Percentiles rank a stretch among this genome's conserved stretches.
Conservation (phyloP, 495 filamentous ascomycete species). For the Pyronema omphalodes region DNA sequence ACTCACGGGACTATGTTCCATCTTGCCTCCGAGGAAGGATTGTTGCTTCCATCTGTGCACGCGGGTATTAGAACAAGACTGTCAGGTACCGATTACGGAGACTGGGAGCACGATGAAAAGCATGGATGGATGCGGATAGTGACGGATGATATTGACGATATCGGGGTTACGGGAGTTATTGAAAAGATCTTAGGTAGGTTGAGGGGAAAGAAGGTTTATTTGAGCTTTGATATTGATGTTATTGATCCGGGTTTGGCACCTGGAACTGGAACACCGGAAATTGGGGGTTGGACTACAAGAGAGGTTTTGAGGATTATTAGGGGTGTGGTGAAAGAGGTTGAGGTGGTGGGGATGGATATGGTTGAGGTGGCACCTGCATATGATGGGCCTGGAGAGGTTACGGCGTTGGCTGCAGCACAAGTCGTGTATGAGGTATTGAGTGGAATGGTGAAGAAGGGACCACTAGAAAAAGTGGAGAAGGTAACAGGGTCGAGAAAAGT, state of each 20-base stretch:
- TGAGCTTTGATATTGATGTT: slow-evolving; percentile 62
- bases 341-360: slow-evolving; percentile 57
- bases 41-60: slow-evolving; percentile 51
- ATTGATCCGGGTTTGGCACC: slow-evolving; percentile 54
- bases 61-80: slow-evolving; percentile 59
- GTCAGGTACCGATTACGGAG: slow-evolving; percentile 44
- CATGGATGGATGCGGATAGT: slow-evolving; percentile 50
- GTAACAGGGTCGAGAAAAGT: too few relatives aligned
- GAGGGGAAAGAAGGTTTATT: slow-evolving; percentile 44
- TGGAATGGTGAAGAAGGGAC: slow-evolving; percentile 53
- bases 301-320: slow-evolving; percentile 53
- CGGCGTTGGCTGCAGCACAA: slow-evolving; percentile 67
- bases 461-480: slow-evolving; percentile 26
- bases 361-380: slow-evolving; percentile 80
- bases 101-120: slow-evolving; percentile 42
- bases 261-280: slow-evolving; percentile 55
- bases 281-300: slow-evolving; percentile 55
- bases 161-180: slow-evolving; percentile 41
- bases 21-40: slow-evolving; percentile 54
- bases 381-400: slow-evolving; percentile 58
- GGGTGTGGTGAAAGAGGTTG: slow-evolving; percentile 44
- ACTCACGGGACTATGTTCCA: slow-evolving; percentile 79
- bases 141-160: slow-evolving; percentile 54
- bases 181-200: slow-evolving; percentile 38
- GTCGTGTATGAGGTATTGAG: slow-evolving; percentile 67